Percentiles rank a stretch among this genome's conserved stretches.
Conservation (phyloP, 108 stramenopile genomes). For the Nitzschia inconspicua region DNA sequence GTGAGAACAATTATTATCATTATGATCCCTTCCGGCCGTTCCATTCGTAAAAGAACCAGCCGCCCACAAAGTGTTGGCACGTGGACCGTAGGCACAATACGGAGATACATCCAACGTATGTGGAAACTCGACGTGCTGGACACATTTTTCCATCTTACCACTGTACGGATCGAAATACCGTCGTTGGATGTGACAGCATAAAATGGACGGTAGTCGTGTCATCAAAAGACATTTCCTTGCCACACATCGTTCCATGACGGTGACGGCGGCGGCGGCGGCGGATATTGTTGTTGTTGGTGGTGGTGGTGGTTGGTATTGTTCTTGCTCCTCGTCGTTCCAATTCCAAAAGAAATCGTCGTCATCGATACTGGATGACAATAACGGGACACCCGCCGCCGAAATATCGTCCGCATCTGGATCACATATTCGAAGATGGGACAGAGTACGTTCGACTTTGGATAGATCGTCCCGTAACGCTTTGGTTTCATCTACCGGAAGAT, state of each 20-base stretch:
- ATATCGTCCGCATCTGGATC: conserved; percentile 30
- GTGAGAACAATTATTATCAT: not conserved
- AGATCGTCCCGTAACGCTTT: conserved; percentile 23
- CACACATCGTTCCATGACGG: conserved; percentile 35
- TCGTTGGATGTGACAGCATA: conserved; percentile 82
- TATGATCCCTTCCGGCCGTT: not conserved
- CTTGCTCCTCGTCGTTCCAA: not conserved
- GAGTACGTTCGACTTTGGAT: conserved; percentile 13
- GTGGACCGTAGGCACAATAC: conserved; percentile 59
- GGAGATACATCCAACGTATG: conserved; percentile 54
- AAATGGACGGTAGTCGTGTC: conserved; percentile 60
- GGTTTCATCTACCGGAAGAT: conserved; percentile 6
- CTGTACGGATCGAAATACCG: conserved; percentile 62
- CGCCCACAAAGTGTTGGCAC: conserved; percentile 18
- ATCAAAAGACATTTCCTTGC: conserved; percentile 66
- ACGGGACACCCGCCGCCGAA: not conserved
- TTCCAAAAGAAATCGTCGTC: not conserved
- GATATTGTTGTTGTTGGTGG: not conserved
- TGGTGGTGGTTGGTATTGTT: not conserved
- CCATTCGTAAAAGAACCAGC: conserved; percentile 19
- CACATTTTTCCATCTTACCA: conserved; percentile 56
- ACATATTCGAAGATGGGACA: conserved; percentile 11
- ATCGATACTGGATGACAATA: not conserved
- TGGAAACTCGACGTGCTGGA: conserved; percentile 58
- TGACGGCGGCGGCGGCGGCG: too few relatives aligned